Conservation (phyloP, 176 grass and related monocot species). For the Paspalum notatum region DNA sequence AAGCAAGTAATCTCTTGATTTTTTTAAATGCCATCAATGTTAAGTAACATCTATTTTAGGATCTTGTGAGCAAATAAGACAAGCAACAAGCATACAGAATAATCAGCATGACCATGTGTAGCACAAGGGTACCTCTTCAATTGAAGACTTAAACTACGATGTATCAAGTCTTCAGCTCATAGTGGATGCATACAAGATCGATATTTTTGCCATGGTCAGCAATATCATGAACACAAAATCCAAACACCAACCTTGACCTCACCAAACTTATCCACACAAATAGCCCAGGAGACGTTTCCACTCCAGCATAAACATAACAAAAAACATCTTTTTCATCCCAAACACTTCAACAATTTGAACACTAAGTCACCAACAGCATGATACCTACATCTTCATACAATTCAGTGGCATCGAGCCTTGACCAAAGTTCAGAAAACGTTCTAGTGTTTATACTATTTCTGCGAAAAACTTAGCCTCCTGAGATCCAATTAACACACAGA, state of each 20-base stretch:
- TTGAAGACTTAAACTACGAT: neutral
- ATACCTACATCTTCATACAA: neutral
- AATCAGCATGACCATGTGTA: neutral
- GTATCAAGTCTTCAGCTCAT: neutral
- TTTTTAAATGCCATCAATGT: neutral
- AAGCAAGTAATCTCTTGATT: neutral
- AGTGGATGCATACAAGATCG: neutral
- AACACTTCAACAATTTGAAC: neutral
- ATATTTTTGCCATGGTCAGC: neutral
- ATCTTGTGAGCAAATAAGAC: neutral
- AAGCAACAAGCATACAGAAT: conserved; percentile 19
- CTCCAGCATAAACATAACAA: conserved; percentile 11
- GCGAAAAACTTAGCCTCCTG: neutral
- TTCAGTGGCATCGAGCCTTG: neutral
- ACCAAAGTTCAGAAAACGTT: neutral
- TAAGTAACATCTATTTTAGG: neutral
- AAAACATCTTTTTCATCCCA: neutral
- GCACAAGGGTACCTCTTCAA: neutral
- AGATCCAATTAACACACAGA: conserved; percentile 10
- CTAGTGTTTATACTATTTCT: neutral
- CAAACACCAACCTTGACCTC: conserved; percentile 7
- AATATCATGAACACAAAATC: conserved; percentile 8
- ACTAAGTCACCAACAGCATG: neutral
- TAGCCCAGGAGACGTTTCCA: neutral
- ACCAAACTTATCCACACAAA: neutral